Evolutionary conservation across 2,329 filamentous ascomycete genomes (phyloP), one percentile per base, ranked within the genome.

Genomic region (Pseudogymnoascus sp.): DNA sequence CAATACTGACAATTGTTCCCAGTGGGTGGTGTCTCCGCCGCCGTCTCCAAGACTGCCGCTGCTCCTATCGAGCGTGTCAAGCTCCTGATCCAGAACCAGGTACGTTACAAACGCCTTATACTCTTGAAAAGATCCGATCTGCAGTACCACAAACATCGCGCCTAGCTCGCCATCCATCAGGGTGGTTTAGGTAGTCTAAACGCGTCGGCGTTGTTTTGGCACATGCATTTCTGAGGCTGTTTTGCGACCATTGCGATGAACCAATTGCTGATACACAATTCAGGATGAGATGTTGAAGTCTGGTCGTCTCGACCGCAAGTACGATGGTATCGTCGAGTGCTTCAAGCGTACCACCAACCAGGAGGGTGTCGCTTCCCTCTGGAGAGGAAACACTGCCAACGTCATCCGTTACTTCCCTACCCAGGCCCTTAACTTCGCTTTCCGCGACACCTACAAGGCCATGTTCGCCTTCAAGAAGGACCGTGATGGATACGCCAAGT

Each of bases 381-480:
- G 94, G 94, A 88, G 94, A 87, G 94, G 94, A 82, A 99, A 99
- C 91, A 99, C 94, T 78, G 94, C 94, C 91, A 99, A 99, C 89
- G 94, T 99, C 81, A 96, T 99, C 86, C 94, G 94, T 89, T 99
- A 99, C 86, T 99, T 99, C 91, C 94, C 94, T 73, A 99, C 94
- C 79, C 94, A 99, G 87, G 94, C 94, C 74, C 85, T 99, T 79
- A 99, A 99, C 92, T 99, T 99, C 77, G 94, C 94, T 78, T 99
- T 99, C 94, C 94, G 94, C 81, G 94, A 99, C 81, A 97, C 95
- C 88, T 99, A 97, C 91, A 99, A 99, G 91, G 85, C 89, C 77
- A 95, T 99, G 92, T 99, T 99, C 88, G 90, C 91, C 77, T 99
- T 91, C 91, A 99, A 97, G 91, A 97, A 97, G 90, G 94, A 99